These are phyloP conservation scores for Carpinus viminea DNA, from an alignment of 306 rosid genomes.

Conservation along the genomic window DNA sequence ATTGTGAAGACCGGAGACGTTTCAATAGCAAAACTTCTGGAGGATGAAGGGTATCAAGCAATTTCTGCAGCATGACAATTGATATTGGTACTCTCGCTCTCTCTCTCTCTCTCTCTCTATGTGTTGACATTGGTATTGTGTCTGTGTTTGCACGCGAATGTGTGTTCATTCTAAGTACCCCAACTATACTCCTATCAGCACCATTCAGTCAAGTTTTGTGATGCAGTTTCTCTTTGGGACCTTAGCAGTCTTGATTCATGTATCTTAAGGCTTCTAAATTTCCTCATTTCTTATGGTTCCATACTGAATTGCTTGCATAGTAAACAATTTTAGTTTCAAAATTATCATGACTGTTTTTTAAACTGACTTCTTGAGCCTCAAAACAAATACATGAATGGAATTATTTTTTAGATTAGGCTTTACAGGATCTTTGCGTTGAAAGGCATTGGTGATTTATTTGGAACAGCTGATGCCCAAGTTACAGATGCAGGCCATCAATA, in stretches of 20 bases:
- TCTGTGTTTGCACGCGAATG: neutral
- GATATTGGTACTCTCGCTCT: conserved; percentile 32
- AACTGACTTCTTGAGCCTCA: neutral
- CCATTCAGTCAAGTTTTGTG: conserved; percentile 15
- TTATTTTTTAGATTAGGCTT: neutral
- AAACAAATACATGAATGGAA: neutral
- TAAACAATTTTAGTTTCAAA: neutral
- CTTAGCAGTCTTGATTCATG: neutral
- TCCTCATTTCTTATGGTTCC: conserved; percentile 6
- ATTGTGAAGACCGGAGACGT: conserved; percentile 79
- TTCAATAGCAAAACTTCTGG: conserved; percentile 72
- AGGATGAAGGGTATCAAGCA: conserved; percentile 72
- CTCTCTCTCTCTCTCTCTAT: conserved; percentile 12
- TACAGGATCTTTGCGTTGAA: neutral
- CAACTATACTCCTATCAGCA: neutral
- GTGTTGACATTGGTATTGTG: neutral
- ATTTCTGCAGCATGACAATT: conserved; percentile 40
- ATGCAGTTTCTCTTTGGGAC: neutral
- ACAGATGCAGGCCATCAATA: too few species aligned
- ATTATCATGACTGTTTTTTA: neutral
- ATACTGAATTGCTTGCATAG: conserved; percentile 20
- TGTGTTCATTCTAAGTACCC: conserved; percentile 18
- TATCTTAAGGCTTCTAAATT: conserved; percentile 12
- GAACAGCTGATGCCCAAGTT: too few species aligned
- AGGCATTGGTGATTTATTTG: neutral